Conservation (phyloP, 495 filamentous ascomycete genomes). For the Penicillium ochrochloron region DNA sequence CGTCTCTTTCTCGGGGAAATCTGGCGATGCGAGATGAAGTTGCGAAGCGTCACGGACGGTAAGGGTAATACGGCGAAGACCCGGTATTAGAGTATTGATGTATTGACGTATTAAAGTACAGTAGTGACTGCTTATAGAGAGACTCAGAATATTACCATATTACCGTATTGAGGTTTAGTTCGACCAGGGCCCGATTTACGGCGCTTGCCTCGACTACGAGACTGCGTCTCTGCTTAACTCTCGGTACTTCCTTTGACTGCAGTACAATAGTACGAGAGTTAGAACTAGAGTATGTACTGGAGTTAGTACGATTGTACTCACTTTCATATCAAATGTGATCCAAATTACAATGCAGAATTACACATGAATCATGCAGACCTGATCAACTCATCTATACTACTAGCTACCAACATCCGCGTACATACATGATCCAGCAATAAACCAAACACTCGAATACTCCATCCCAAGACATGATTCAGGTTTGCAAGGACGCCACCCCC, state of each 20-base stretch:
- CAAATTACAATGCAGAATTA: not conserved
- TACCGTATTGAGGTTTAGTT: not conserved
- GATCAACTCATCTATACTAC: not conserved
- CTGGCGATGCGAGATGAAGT: constrained; percentile 2
- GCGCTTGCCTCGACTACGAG: constrained; percentile 17
- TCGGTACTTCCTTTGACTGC: no score
- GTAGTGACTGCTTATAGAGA: no score
- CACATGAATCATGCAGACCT: not conserved
- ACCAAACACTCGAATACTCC: not conserved
- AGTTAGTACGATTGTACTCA: no score
- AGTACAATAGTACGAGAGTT: no score
- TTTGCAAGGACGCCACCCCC: not conserved
- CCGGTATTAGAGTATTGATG: not conserved
- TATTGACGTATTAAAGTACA: no score
- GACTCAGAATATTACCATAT: not conserved
- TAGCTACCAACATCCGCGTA: not conserved
- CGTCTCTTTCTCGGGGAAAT: constrained; percentile 1
- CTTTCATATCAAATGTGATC: no score
- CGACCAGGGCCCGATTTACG: constrained; percentile 21
- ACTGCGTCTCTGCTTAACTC: not conserved
- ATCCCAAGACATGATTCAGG: not conserved
- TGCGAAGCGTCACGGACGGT: constrained; percentile 11
- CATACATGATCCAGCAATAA: not conserved
- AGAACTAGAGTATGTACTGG: not conserved
- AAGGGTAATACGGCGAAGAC: constrained; percentile 14